Percentiles rank a stretch among this genome's conserved stretches.
These are phyloP conservation scores for Fagopyrum tataricum DNA, from an alignment of 148 eudicot species.

Conservation along the genomic window DNA sequence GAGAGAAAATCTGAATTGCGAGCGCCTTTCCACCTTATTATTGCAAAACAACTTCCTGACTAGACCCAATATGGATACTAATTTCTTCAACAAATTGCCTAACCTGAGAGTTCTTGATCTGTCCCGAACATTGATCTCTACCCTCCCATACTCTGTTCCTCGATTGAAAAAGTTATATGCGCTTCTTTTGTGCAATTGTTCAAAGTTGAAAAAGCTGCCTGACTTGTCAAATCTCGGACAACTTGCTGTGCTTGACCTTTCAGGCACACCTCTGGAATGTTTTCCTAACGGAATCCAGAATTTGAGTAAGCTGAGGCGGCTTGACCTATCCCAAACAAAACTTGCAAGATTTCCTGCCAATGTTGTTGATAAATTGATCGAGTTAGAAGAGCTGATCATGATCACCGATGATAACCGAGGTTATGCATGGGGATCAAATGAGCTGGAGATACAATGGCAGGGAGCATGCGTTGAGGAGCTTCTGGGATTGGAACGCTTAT, in stretches of 20 bases:
- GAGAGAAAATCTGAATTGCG: conserved; percentile 14
- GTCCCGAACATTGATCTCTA: conserved; percentile 19
- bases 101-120: conserved; percentile 24
- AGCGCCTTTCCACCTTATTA: conserved; percentile 14
- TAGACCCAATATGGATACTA: background rate
- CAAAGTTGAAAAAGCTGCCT: conserved; percentile 19
- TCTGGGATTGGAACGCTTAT: conserved; percentile 11
- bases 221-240: conserved; percentile 21
- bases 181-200: conserved; percentile 21
- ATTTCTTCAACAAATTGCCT: conserved; percentile 27
- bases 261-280: conserved; percentile 21
- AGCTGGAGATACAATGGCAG: conserved; percentile 14
- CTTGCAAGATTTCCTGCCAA: conserved; percentile 18
- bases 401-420: conserved; percentile 18
- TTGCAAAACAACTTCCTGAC: conserved; percentile 24
- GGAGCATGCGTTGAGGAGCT: conserved; percentile 34
- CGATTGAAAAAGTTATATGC: conserved; percentile 20
- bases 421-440: conserved; percentile 26
- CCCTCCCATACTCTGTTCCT: conserved; percentile 22
- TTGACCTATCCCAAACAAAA: conserved; percentile 26
- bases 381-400: conserved; percentile 26
- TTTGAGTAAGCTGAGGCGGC: conserved; percentile 21
- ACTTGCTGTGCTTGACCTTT: conserved; percentile 20
- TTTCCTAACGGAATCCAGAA: conserved; percentile 22
- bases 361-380: conserved; percentile 17